A percentile compares a stretch with the other conserved stretches of the same genome.
These are phyloP conservation scores for Mycena metata DNA, from an alignment of 768 basidiomycete genomes.

Conservation along the genomic window DNA sequence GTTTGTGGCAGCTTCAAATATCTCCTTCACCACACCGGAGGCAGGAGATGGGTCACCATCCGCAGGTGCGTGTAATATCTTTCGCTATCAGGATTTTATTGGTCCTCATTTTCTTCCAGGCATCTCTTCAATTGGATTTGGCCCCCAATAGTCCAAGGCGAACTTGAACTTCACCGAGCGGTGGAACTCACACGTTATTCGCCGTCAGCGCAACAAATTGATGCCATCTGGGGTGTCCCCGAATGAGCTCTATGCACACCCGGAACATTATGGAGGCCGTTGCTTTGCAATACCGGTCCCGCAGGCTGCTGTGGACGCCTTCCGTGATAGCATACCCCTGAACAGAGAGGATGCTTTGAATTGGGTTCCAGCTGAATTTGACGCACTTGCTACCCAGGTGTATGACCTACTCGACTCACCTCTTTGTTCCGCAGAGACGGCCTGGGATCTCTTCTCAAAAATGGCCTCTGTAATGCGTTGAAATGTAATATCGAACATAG, in stretches of 20 bases:
- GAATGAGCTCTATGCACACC: not conserved
- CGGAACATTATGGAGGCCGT: not conserved
- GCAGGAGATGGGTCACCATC: not conserved
- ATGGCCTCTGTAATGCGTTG: conserved; percentile 11
- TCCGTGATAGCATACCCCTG: too few relatives aligned
- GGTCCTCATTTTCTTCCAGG: too few relatives aligned
- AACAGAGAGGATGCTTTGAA: not conserved
- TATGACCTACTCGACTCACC: conserved; percentile 3
- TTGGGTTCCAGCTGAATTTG: conserved; percentile 2
- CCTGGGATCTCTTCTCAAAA: conserved; percentile 7
- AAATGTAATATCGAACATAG: too few relatives aligned
- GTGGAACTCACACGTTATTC: conserved; percentile 13
- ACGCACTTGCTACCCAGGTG: not conserved
- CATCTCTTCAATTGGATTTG: conserved; percentile 16
- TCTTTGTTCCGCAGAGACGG: conserved; percentile 1
- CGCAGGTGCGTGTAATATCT: too few relatives aligned
- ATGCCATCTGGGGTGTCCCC: conserved; percentile 14
- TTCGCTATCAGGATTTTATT: too few relatives aligned
- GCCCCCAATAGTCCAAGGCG: conserved; percentile 10
- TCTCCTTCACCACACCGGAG: not conserved
- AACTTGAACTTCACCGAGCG: conserved; percentile 14
- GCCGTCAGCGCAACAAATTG: conserved; percentile 7
- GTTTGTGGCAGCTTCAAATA: not conserved
- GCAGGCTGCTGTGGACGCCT: not conserved
- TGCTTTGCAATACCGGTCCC: not conserved